Evolutionary conservation across 176 grass and related monocot genomes (phyloP).

Genomic region (Triticum turgidum): DNA sequence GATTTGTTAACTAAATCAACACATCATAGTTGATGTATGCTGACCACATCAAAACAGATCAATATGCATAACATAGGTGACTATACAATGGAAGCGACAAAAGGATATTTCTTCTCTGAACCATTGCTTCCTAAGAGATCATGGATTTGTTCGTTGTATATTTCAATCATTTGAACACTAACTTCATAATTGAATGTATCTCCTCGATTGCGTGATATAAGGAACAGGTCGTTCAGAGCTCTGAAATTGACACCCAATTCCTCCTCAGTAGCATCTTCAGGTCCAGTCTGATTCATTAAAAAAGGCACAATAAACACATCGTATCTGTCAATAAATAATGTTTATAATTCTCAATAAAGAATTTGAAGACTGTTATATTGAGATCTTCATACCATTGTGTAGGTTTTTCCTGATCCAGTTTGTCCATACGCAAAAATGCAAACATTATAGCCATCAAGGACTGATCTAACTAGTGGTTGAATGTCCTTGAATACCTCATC

Average conservation of each 20-base stretch:
- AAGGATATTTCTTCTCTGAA: constrained; percentile 92
- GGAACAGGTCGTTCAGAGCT: constrained; percentile 83
- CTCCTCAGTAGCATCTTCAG: constrained; percentile 58
- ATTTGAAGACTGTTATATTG: not conserved
- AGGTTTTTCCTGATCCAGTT: constrained; percentile 98
- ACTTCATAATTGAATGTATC: constrained; percentile 72
- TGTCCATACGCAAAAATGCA: constrained; percentile 99
- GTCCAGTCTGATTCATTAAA: constrained; percentile 57
- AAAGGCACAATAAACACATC: not conserved
- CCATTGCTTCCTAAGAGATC: constrained; percentile 69
- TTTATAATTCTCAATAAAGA: not conserved
- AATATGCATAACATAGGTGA: not conserved
- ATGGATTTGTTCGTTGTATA: constrained; percentile 93
- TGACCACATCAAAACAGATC: constrained; percentile 1
- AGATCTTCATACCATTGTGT: constrained; percentile 77
- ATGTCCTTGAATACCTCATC: constrained; percentile 88
- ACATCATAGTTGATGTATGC: not conserved
- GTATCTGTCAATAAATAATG: not conserved
- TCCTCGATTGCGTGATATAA: constrained; percentile 62
- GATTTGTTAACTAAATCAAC: not conserved
- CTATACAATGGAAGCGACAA: not conserved
- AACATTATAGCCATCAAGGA: constrained; percentile 95
- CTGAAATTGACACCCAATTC: constrained; percentile 88
- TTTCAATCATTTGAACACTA: constrained; percentile 89
- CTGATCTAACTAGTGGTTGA: constrained; percentile 74